phyloP scores from a whole-genome alignment of 305 asterid genomes.

The Stenogyne calaminthoides region DNA sequence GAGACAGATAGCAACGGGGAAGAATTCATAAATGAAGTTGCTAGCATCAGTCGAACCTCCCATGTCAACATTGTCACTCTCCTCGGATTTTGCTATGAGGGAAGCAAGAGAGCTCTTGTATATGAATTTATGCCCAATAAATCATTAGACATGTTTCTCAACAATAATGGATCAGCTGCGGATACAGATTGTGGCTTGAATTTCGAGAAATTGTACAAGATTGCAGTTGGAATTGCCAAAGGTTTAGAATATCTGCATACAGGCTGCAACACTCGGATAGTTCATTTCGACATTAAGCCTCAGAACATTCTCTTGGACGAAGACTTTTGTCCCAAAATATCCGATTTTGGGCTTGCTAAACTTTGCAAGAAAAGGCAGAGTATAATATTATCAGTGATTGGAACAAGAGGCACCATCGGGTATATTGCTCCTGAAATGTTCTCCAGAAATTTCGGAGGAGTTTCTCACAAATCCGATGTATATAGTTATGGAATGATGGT shows the following conservation, averaged over 20 bases:
- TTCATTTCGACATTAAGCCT: constrained; percentile 61
- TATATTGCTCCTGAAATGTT: constrained; percentile 48
- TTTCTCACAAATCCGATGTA: constrained; percentile 60
- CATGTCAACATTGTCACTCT: constrained; percentile 48
- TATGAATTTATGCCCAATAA: neutral
- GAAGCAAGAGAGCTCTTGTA: constrained; percentile 8
- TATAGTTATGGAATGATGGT: constrained; percentile 66
- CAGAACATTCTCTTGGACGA: constrained; percentile 36
- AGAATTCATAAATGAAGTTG: neutral
- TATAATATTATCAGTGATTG: constrained; percentile 35
- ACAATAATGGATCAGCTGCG: neutral
- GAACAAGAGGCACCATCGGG: constrained; percentile 45
- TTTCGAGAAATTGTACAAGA: neutral
- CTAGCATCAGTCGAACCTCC: constrained; percentile 49
- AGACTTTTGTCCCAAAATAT: neutral
- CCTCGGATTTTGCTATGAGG: constrained; percentile 44
- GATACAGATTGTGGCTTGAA: constrained; percentile 26
- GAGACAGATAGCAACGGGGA: neutral
- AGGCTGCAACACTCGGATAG: neutral
- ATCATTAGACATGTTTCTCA: neutral
- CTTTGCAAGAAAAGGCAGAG: constrained; percentile 46
- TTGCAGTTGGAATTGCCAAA: neutral
- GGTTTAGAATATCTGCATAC: neutral
- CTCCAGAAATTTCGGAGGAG: constrained; percentile 43
- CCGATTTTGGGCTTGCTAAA: constrained; percentile 62